Evolutionary conservation across 306 rosid species (phyloP), one percentile per base, ranked within the genome.

Genomic region (Lablab purpureus): DNA sequence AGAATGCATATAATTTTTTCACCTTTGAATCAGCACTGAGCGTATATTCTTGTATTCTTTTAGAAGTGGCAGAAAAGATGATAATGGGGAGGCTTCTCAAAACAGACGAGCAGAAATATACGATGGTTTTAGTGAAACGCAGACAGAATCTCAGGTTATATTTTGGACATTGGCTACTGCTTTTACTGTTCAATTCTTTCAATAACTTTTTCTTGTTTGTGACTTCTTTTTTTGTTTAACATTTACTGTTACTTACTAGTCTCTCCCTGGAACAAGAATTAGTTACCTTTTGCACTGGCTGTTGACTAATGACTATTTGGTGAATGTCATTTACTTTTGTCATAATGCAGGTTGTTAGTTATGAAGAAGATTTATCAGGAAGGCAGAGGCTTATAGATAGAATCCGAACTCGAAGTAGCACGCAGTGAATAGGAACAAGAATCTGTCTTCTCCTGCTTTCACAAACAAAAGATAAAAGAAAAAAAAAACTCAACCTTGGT

Each of bases 361-460:
- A 88, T 36, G 99, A 95, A 82, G 98, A 95, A 79, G 97, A 94
- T 84, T 90, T 91, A 74, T 87, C 97, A 4, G 99, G 99, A 83
- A 87, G 97, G 84, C 95, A 92, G 86, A 92, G 92, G 97, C 97
- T 94, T 51, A 86, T 92, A 71, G 97, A 94, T 80, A 88, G 87
- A 81, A 89, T 91, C 49, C 90, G 93, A 55, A 92, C 94, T 1
- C 88, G 91, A 66, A 83, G 97, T 80, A 92, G 94, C 85, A 54
- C 84, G 87, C 46, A 82, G 50, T 89, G 80, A 87, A 43, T 43
- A 49, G 65, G 74, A 70, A 14, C 70, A 72, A 82, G 72, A 74
- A 65, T 62, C 46, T 64, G 46, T 81, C 37, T 36, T 43, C 28
- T 45, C 32, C 15, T 56, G 30, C 46, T 47, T 71, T 52, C 37